Conservation (phyloP, 495 filamentous ascomycete genomes). For the Aspergillus coremiiformis region DNA sequence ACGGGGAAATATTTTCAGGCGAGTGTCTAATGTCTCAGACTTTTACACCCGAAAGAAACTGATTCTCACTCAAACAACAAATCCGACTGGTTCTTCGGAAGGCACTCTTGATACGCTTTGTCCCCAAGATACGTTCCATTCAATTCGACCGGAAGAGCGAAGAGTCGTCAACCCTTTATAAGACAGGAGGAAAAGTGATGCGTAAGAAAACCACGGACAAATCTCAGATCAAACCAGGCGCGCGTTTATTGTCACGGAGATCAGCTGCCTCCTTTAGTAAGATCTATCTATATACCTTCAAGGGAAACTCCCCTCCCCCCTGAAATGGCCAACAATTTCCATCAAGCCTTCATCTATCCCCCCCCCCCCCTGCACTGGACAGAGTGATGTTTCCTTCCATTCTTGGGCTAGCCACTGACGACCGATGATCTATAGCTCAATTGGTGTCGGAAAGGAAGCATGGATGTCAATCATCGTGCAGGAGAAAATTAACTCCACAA, state of each 20-base stretch:
- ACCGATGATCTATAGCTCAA: neutral
- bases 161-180: neutral
- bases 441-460: slow-evolving; percentile 1
- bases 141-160: neutral
- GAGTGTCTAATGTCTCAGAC: neutral
- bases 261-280: neutral
- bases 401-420: slow-evolving; percentile 7
- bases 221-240: neutral
- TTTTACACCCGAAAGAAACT: neutral
- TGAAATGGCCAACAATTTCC: neutral
- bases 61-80: neutral
- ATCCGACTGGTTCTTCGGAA: neutral
- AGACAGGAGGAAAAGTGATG: neutral
- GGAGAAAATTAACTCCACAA: slow-evolving; percentile 2
- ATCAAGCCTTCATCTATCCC: slow-evolving; percentile 1
- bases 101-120: neutral
- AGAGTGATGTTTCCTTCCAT: slow-evolving; percentile 6
- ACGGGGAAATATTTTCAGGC: neutral
- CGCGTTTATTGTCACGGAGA: neutral
- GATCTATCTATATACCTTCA: neutral
- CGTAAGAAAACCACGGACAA: neutral
- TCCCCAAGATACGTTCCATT: neutral
- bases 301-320: neutral
- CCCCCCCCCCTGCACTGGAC: slow-evolving; percentile 6
- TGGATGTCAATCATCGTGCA: slow-evolving; percentile 6